Conservation (phyloP, 371 early-diverging fungal species). For the Mucor velutinosus region DNA sequence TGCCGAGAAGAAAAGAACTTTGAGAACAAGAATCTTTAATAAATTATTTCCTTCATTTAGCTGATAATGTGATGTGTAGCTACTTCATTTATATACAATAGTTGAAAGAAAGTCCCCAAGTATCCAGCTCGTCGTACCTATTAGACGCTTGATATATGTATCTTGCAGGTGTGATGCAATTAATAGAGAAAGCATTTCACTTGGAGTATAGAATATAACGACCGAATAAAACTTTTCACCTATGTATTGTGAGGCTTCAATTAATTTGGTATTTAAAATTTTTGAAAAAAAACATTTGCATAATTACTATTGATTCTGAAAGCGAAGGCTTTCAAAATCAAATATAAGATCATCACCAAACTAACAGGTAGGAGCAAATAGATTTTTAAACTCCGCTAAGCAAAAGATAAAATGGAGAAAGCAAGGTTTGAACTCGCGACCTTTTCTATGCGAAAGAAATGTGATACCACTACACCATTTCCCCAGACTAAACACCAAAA, state of each 20-base stretch:
- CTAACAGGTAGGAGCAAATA: too few relatives aligned
- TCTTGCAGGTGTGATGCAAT: too few relatives aligned
- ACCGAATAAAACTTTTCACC: too few relatives aligned
- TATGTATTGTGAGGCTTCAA: too few relatives aligned
- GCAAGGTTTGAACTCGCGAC: conserved; percentile 29
- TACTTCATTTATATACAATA: not conserved
- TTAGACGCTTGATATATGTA: too few relatives aligned
- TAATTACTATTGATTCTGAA: too few relatives aligned
- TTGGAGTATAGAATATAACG: too few relatives aligned
- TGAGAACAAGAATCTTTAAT: not conserved
- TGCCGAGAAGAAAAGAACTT: not conserved
- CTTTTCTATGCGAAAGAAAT: conserved; percentile 25
- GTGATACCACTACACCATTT: conserved; percentile 31
- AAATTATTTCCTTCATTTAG: not conserved
- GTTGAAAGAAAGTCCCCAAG: not conserved
- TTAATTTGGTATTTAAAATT: too few relatives aligned
- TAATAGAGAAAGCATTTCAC: too few relatives aligned
- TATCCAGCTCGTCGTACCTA: not conserved
- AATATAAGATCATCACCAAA: too few relatives aligned
- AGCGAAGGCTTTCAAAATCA: too few relatives aligned
- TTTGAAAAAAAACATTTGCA: too few relatives aligned
- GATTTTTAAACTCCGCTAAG: not conserved
- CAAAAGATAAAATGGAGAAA: conserved; percentile 16
- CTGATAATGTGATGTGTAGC: not conserved
- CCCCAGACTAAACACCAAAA: conserved; percentile 7